Base-by-base conservation (phyloP, 225 moss, liverwort and hornwort species). In the Bryoerythrophyllum caledonicum region DNA sequence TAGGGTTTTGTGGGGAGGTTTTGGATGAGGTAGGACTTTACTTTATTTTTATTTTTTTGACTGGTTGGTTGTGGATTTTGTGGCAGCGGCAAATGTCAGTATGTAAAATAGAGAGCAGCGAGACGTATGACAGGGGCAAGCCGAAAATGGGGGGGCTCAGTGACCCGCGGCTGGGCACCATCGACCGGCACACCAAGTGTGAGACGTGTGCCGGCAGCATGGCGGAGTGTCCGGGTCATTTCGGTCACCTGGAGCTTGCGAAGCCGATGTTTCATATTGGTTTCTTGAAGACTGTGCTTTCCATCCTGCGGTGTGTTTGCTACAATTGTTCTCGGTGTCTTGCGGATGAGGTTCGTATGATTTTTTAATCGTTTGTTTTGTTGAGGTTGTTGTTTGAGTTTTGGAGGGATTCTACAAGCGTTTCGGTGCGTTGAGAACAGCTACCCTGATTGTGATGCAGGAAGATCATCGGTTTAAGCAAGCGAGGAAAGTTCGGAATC, bases 221-320 rank as follows among this genome's bases (percentile, higher is more conserved):
- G 99, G 95, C 99, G 54, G 99, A 99, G 75, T 99, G 99, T 66
- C 93, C 99, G 44, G 99, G 99, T 53, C 99, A 99, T 74, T 99
- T 99, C 67, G 99, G 99, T 16, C 95, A 99, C 70, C 76, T 99
- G 66, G 99, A 99, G 86, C 99, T 99, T 64, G 99, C 99, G 26
- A 99, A 99, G 68, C 99, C 99, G 2, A 99, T 99, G 99, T 99
- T 99, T 77, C 99, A 99, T 71, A 99, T 99, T 71, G 99, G 99
- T 7, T 99, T 99, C 55, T 27, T 99, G 78, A 99, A 99, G 80
- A 99, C 99, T 3, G 95, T 93, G 40, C 81, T 99, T 60, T 88
- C 99, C 49, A 88, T 99, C 79, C 71, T 99, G 65, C 93, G 99
- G 40, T 99, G 99, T 80, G 95, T 99, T 16, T 99, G 99, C 82